Conservation (phyloP, 2,329 filamentous ascomycete species). For the Juglanconis sp. region DNA sequence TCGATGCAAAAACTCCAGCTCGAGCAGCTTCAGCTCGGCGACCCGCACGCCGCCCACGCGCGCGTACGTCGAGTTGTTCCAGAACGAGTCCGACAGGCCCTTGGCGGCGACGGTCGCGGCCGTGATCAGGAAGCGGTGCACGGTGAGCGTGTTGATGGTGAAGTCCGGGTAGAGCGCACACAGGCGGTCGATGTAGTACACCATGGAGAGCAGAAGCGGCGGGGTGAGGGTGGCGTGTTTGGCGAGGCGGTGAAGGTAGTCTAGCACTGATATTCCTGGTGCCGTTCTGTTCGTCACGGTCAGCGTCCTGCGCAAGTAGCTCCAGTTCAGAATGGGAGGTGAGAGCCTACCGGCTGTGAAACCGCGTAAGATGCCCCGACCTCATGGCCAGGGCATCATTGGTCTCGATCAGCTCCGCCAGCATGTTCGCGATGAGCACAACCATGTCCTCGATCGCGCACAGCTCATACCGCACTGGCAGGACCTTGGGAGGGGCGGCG, state of each 20-base stretch:
- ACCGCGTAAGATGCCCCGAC: slow-evolving; percentile 83
- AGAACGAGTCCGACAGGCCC: slow-evolving; percentile 92
- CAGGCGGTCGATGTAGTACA: slow-evolving; percentile 95
- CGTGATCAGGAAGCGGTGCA: slow-evolving; percentile 95
- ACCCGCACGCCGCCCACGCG: slow-evolving; percentile 89
- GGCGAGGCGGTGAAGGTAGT: slow-evolving; percentile 89
- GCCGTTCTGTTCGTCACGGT: slow-evolving; percentile 45
- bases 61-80: slow-evolving; percentile 97
- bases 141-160: slow-evolving; percentile 92
- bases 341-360: slow-evolving; percentile 75
- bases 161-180: slow-evolving; percentile 92
- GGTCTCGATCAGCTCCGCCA: slow-evolving; percentile 88
- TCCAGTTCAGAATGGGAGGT: slow-evolving; percentile 7
- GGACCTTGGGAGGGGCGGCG: slow-evolving; percentile 48
- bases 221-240: slow-evolving; percentile 91
- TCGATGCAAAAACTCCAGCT: slow-evolving; percentile 87
- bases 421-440: slow-evolving; percentile 87
- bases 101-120: slow-evolving; percentile 95
- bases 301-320: slow-evolving; percentile 22
- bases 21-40: slow-evolving; percentile 82
- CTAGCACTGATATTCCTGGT: slow-evolving; percentile 88
- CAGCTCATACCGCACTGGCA: slow-evolving; percentile 75
- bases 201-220: slow-evolving; percentile 94
- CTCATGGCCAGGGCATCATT: slow-evolving; percentile 86
- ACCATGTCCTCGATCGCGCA: slow-evolving; percentile 85